Conservation (phyloP, 129 eudicot species). For the Tagetes patula region DNA sequence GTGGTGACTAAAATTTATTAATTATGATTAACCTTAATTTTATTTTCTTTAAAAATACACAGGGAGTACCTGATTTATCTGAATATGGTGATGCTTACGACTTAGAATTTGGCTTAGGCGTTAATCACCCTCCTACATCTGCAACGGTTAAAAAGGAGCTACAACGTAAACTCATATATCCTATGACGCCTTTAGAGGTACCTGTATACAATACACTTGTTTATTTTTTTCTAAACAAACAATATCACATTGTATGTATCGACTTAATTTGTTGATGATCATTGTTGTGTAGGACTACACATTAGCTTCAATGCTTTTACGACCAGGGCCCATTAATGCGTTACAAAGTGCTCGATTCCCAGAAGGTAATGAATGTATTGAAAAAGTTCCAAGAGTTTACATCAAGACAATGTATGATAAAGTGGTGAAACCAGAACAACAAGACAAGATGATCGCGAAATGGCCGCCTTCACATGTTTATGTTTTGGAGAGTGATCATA, state of each 20-base stretch:
- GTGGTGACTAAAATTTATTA: not conserved
- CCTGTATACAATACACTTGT: not conserved
- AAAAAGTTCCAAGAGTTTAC: constrained; percentile 39
- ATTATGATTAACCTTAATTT: not conserved
- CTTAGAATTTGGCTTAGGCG: constrained; percentile 34
- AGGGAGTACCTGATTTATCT: constrained; percentile 40
- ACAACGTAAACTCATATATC: constrained; percentile 32
- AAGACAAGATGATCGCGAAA: constrained; percentile 40
- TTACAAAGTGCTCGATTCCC: constrained; percentile 33
- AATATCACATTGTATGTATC: not conserved
- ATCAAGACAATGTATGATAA: constrained; percentile 42
- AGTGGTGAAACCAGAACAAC: constrained; percentile 38
- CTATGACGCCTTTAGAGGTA: constrained; percentile 40
- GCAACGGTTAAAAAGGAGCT: constrained; percentile 38
- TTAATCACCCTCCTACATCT: constrained; percentile 32
- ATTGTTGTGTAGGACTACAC: constrained; percentile 33
- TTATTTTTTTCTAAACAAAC: not conserved
- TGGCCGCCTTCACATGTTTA: constrained; percentile 52
- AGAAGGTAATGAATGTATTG: constrained; percentile 29
- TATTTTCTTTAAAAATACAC: not conserved
- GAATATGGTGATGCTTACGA: constrained; percentile 40
- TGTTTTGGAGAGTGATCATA: constrained; percentile 43
- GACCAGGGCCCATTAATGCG: constrained; percentile 37
- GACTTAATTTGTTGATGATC: not conserved
- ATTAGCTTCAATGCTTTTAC: constrained; percentile 44